Evolutionary conservation across 2,329 filamentous ascomycete species (phyloP).

Genomic region (Stemphylium vesicarium): DNA sequence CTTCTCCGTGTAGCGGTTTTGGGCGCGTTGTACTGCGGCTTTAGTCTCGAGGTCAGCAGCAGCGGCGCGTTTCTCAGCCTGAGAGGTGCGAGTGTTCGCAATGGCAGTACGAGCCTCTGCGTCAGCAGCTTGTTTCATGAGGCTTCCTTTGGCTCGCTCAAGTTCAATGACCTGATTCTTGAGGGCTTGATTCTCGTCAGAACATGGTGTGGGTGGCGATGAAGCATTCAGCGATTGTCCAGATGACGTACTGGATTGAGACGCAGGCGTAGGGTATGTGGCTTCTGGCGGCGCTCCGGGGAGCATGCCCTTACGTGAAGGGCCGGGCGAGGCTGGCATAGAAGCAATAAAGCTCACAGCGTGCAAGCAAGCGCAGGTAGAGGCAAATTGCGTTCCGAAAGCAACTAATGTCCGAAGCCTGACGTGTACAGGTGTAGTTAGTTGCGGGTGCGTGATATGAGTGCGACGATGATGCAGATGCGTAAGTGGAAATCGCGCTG

Average conservation of each 20-base stretch:
- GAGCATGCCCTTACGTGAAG: too few relatives aligned
- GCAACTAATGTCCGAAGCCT: too few relatives aligned
- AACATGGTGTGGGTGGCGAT: not conserved
- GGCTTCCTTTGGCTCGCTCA: not conserved
- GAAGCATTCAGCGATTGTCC: not conserved
- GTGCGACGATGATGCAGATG: too few relatives aligned
- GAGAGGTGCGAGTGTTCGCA: not conserved
- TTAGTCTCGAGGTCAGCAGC: not conserved
- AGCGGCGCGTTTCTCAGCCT: not conserved
- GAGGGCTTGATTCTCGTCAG: not conserved
- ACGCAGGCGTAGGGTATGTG: not conserved
- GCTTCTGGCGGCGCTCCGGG: not conserved
- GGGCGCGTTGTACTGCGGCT: constrained; percentile 8
- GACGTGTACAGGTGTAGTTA: too few relatives aligned
- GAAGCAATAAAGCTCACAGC: too few relatives aligned
- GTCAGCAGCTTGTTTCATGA: not conserved
- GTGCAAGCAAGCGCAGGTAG: too few relatives aligned
- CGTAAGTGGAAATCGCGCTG: too few relatives aligned
- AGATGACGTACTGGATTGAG: not conserved
- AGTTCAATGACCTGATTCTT: not conserved
- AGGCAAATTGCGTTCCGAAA: too few relatives aligned
- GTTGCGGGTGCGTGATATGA: too few relatives aligned
- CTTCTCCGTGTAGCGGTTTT: constrained; percentile 10
- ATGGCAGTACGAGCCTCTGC: not conserved
- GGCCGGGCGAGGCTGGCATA: too few relatives aligned